Conservation (phyloP, 768 basidiomycete species). For the Mycena filopes region DNA sequence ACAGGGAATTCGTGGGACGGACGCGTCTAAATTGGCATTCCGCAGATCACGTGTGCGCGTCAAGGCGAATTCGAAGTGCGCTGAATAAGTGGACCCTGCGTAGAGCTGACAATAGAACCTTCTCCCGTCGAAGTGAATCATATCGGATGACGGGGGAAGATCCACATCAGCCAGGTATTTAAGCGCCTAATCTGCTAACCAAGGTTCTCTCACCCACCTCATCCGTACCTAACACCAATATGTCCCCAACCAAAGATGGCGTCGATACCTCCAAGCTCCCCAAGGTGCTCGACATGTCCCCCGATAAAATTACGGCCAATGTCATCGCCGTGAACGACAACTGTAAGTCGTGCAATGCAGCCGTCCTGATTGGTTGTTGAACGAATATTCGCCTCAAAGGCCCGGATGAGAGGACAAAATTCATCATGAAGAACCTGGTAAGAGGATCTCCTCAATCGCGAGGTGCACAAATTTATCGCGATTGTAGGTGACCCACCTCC, state of each 20-base stretch:
- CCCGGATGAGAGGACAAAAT: conserved; percentile 52
- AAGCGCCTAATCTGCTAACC: too few relatives aligned
- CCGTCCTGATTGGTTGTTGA: neutral
- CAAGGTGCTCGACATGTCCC: conserved; percentile 51
- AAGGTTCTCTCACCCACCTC: too few relatives aligned
- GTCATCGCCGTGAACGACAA: conserved; percentile 52
- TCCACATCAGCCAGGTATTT: too few relatives aligned
- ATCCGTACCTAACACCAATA: conserved; percentile 29
- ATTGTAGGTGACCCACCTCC: conserved; percentile 71
- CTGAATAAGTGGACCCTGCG: too few relatives aligned
- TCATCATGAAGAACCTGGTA: conserved; percentile 56
- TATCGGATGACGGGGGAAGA: too few relatives aligned
- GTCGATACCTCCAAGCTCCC: conserved; percentile 55
- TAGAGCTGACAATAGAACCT: too few relatives aligned
- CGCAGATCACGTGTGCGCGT: conserved; percentile 13
- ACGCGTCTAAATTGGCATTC: neutral
- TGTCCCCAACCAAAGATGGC: conserved; percentile 46
- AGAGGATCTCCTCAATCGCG: conserved; percentile 20
- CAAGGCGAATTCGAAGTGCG: too few relatives aligned
- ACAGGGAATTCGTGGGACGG: neutral
- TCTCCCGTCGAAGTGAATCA: too few relatives aligned
- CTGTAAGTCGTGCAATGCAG: conserved; percentile 40
- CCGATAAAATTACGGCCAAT: conserved; percentile 54
- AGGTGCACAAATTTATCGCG: neutral
- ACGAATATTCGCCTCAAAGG: conserved; percentile 40